phyloP scores from a whole-genome alignment of 176 grass and related monocot species.

The Panicum miliaceum region DNA sequence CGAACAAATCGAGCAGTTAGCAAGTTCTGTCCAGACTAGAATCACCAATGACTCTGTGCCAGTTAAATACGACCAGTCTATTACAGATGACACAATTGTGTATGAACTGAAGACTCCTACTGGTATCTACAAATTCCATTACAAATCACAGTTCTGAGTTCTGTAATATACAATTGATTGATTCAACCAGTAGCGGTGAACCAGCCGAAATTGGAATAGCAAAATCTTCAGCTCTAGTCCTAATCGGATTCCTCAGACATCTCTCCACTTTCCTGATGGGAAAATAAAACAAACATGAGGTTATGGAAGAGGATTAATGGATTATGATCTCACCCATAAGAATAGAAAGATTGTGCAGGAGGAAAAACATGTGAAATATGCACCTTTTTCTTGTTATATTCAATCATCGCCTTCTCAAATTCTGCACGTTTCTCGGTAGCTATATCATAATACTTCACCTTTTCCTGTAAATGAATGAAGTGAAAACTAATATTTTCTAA shows the following conservation, averaged over 20 bases:
- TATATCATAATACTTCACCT: constrained; percentile 87
- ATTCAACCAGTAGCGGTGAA: constrained; percentile 31
- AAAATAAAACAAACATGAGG: not conserved
- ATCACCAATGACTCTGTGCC: not conserved
- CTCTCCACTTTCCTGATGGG: constrained; percentile 58
- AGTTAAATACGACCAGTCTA: not conserved
- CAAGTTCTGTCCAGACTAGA: constrained; percentile 13
- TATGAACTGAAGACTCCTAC: constrained; percentile 1
- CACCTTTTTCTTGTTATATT: constrained; percentile 89
- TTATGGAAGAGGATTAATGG: not conserved
- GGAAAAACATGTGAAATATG: not conserved
- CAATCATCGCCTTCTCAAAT: constrained; percentile 76
- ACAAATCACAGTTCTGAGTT: constrained; percentile 31
- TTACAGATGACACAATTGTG: constrained; percentile 12
- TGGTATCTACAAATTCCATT: constrained; percentile 21
- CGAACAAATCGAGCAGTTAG: not conserved
- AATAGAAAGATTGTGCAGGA: constrained; percentile 4
- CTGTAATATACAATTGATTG: constrained; percentile 47
- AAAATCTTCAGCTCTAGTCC: constrained; percentile 35
- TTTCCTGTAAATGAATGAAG: constrained; percentile 61
- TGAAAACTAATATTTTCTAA: constrained; percentile 18
- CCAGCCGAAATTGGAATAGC: constrained; percentile 6
- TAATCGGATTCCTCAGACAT: constrained; percentile 51
- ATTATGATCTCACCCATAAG: not conserved
- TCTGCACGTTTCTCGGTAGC: constrained; percentile 85